Base-by-base conservation (phyloP, 106 monocot genomes). In the Xerophyta viscosa region DNA sequence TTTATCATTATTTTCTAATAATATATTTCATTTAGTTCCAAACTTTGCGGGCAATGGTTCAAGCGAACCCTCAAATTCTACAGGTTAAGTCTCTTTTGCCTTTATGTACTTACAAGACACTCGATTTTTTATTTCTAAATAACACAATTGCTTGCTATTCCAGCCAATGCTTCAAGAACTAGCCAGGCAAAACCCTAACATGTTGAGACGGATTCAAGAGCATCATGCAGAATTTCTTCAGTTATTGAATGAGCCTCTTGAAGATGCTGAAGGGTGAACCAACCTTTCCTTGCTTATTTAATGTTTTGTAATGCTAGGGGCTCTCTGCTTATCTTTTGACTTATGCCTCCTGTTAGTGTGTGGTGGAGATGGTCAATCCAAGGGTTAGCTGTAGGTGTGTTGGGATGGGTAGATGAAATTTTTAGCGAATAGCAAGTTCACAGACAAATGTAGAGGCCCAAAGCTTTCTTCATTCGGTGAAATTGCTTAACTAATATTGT, bases 41-140 rank as follows among this genome's bases (percentile, higher is more conserved):
- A 62, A 73, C 75, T 14, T 62, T 94, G 64, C 71, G 88, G 24
- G 72, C 87, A 24, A 84, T 94, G 88, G 87, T 88, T 24, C 93
- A 94, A 70, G 81, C 83, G 59, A 94, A 94, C 62, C 93, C 93
- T 44, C 93, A 94, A 75, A 84, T 94, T 24, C 64, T 94, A 43
- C 93, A 88, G 93, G 93, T 94, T 48, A 45, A 28, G 43, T 5
- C 20, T 15, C 44, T 19, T n/a, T 37, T 61, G 24, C 8, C n/a
- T n/a, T n/a, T n/a, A n/a, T n/a, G n/a, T n/a, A n/a, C n/a, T n/a
- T n/a, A n/a, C n/a, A 23, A 19, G 26, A 9, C 7, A 54, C 12
- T 17, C 54, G 6, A 0, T 41, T 23, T 11, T 0, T 33, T 5
- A 5, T 33, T 33, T 33, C 10, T 33, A 33, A 33, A 33, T 33